Evolutionary conservation across 2,329 filamentous ascomycete genomes (phyloP).

Genomic region (Ascomycota sp.): DNA sequence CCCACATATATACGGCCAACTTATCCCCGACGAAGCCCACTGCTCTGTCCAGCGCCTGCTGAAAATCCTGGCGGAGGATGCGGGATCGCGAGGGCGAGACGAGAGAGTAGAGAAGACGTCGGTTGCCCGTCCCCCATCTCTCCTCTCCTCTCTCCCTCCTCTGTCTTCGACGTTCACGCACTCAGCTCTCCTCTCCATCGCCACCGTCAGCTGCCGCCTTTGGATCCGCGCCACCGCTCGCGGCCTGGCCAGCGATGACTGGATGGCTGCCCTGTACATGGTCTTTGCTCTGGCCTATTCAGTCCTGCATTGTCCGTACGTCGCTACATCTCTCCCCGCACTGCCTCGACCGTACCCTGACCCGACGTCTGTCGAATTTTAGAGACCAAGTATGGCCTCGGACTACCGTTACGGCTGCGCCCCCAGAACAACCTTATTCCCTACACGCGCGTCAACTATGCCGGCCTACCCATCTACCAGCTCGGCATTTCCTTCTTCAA

Average conservation of each 20-base stretch:
- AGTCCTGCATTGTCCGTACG: constrained; percentile 28
- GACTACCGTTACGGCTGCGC: constrained; percentile 21
- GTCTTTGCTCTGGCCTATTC: constrained; percentile 27
- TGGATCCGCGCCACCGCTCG: constrained; percentile 20
- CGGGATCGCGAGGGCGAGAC: too few species aligned
- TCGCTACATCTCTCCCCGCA: neutral
- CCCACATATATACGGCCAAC: too few species aligned
- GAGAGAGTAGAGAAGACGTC: too few species aligned
- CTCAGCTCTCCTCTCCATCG: constrained; percentile 19
- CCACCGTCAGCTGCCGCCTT: constrained; percentile 19
- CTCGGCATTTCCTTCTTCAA: constrained; percentile 36
- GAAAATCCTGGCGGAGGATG: too few species aligned
- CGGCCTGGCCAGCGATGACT: constrained; percentile 27
- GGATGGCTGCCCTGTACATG: constrained; percentile 18
- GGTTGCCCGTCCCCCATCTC: too few species aligned
- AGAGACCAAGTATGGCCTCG: constrained; percentile 33
- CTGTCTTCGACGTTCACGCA: too few species aligned
- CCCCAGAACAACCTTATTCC: constrained; percentile 20
- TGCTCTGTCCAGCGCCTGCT: too few species aligned
- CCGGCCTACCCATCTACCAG: constrained; percentile 32
- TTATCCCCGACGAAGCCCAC: too few species aligned
- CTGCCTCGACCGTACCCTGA: too few species aligned
- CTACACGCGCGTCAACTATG: constrained; percentile 30
- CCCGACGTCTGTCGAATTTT: too few species aligned
- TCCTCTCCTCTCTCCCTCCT: constrained; percentile 19